phyloP scores from a whole-genome alignment of 345 rosid species.

The Microthlaspi erraticum region DNA sequence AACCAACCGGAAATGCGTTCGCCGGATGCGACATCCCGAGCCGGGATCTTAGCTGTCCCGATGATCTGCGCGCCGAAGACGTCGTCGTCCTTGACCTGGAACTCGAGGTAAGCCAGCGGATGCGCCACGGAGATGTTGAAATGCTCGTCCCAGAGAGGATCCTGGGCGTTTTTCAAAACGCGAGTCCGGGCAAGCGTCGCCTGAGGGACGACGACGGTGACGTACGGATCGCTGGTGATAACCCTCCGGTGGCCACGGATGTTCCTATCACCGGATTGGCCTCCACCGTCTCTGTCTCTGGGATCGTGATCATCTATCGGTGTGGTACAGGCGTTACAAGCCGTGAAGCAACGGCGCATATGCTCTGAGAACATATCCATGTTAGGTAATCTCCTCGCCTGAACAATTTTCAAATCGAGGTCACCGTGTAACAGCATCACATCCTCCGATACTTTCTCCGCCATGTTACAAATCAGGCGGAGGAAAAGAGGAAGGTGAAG shows the following conservation, averaged over 20 bases:
- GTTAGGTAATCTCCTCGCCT: conserved; percentile 71
- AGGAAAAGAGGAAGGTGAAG: neutral
- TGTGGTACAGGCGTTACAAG: conserved; percentile 47
- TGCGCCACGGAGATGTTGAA: conserved; percentile 77
- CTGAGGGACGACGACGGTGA: conserved; percentile 84
- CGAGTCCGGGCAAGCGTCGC: conserved; percentile 84
- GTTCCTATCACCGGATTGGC: conserved; percentile 7
- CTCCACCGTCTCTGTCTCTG: conserved; percentile 18
- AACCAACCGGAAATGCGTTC: conserved; percentile 60
- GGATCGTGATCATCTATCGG: conserved; percentile 8
- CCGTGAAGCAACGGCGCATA: conserved; percentile 55
- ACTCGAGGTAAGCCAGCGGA: conserved; percentile 63
- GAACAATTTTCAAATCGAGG: conserved; percentile 64
- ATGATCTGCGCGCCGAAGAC: conserved; percentile 77
- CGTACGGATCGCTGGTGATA: conserved; percentile 86
- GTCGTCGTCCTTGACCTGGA: conserved; percentile 85
- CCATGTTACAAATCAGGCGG: conserved; percentile 37
- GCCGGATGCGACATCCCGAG: conserved; percentile 48
- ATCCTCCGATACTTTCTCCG: conserved; percentile 42
- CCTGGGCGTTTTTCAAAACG: conserved; percentile 66
- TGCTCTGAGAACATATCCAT: conserved; percentile 62
- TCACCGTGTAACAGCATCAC: conserved; percentile 70
- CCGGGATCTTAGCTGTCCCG: conserved; percentile 64
- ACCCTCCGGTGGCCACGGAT: conserved; percentile 49
- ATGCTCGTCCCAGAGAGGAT: conserved; percentile 76